A percentile compares a stretch with the other conserved stretches of the same genome.
Conservation (phyloP, 2,329 filamentous ascomycete species). For the Claviceps spartinae region DNA sequence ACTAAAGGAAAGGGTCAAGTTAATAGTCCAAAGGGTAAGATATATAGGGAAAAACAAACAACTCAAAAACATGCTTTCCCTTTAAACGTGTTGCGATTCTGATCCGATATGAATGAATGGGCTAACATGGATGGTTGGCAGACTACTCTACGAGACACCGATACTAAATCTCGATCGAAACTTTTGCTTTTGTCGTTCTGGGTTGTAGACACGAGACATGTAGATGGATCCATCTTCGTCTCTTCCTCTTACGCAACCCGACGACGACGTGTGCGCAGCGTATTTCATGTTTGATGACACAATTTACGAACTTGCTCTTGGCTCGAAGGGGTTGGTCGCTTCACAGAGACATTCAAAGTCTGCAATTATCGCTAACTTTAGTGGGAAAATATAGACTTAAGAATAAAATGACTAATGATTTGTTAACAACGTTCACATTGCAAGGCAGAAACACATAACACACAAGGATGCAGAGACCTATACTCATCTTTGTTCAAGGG, state of each 20-base stretch:
- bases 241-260: too few relatives aligned
- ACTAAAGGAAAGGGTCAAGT: constrained; percentile 97
- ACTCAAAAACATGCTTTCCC: not conserved
- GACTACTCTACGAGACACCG: constrained; percentile 25
- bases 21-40: constrained; percentile 72
- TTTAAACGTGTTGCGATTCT: not conserved
- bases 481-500: too few relatives aligned
- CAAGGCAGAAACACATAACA: too few relatives aligned
- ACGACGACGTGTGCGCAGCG: not conserved
- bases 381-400: not conserved
- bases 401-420: not conserved
- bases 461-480: too few relatives aligned
- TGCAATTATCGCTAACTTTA: constrained; percentile 4
- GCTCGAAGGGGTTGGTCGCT: constrained; percentile 15
- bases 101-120: not conserved
- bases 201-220: not conserved
- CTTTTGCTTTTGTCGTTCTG: not conserved
- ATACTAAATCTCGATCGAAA: constrained; percentile 14
- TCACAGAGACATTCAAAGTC: constrained; percentile 7
- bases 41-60: not conserved
- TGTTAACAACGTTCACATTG: too few relatives aligned
- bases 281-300: not conserved
- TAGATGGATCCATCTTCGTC: not conserved
- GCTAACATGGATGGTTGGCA: constrained; percentile 5
- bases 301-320: not conserved